Evolutionary conservation across 2,329 filamentous ascomycete genomes (phyloP).

Genomic region (Venturia nashicola): DNA sequence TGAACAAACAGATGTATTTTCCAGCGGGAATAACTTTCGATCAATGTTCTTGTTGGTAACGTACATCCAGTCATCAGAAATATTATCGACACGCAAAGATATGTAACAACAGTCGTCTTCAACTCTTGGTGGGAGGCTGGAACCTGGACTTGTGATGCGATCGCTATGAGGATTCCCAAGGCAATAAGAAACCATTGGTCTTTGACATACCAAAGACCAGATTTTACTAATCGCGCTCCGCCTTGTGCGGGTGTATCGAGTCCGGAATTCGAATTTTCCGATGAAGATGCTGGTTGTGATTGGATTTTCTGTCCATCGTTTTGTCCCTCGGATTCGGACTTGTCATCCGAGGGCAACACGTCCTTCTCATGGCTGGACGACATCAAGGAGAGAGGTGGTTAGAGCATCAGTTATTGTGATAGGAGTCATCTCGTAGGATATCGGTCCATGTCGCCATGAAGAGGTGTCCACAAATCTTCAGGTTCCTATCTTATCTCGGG

Average conservation of each 20-base stretch:
- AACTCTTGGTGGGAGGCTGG: conserved; percentile 39
- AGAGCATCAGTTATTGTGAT: neutral
- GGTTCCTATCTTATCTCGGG: neutral
- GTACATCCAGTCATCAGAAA: conserved; percentile 62
- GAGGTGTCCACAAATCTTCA: neutral
- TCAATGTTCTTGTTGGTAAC: conserved; percentile 48
- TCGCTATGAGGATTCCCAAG: conserved; percentile 40
- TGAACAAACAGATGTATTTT: conserved; percentile 57
- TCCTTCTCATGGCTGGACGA: neutral
- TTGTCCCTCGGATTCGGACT: neutral
- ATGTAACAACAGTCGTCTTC: conserved; percentile 44
- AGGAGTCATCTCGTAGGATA: neutral
- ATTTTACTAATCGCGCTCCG: neutral
- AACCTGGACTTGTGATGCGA: conserved; percentile 44
- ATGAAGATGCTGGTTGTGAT: neutral
- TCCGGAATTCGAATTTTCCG: neutral
- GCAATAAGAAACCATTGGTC: conserved; percentile 53
- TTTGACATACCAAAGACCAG: neutral
- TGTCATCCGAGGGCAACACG: neutral
- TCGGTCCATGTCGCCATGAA: neutral
- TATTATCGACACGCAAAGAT: conserved; percentile 56
- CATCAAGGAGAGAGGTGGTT: neutral
- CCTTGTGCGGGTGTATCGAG: neutral
- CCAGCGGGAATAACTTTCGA: conserved; percentile 52
- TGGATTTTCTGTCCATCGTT: neutral